A percentile compares a stretch with the other conserved stretches of the same genome.
Evolutionary conservation across 2,329 filamentous ascomycete genomes (phyloP).

Genomic region (Phaeophleospora eucalypticola): DNA sequence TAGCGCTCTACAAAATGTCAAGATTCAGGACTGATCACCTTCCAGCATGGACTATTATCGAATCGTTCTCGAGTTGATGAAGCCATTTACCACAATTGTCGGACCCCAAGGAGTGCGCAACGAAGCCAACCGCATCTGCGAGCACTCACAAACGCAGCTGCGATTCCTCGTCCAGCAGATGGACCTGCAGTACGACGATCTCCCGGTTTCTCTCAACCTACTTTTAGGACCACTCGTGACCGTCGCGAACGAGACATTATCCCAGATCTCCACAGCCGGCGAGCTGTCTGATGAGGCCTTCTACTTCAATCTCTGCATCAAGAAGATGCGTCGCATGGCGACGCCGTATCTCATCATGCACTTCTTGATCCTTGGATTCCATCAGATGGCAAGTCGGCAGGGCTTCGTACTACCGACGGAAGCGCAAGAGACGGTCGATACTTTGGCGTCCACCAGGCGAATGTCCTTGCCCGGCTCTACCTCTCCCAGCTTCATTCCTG

Average conservation of each 20-base stretch:
- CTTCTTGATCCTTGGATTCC: slow-evolving; percentile 5
- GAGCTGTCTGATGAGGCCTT: slow-evolving; percentile 8
- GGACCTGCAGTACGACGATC: slow-evolving; percentile 4
- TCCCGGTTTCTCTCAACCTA: slow-evolving; percentile 4
- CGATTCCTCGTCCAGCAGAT: slow-evolving; percentile 9
- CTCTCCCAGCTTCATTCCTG: background rate
- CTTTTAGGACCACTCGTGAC: slow-evolving; percentile 2
- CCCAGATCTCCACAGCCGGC: background rate
- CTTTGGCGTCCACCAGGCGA: background rate
- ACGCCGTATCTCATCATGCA: slow-evolving; percentile 5
- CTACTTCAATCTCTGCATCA: slow-evolving; percentile 11
- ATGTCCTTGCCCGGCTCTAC: background rate
- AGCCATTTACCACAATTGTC: slow-evolving; percentile 2
- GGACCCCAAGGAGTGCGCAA: background rate
- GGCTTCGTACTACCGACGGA: background rate
- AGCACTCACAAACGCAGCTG: slow-evolving; percentile 2
- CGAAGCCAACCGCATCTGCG: background rate
- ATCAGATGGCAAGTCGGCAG: slow-evolving; percentile 2
- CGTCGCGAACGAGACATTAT: slow-evolving; percentile 6
- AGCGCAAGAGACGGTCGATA: background rate
- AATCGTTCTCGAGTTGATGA: slow-evolving; percentile 10
- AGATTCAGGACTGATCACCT: background rate
- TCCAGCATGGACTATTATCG: slow-evolving; percentile 11
- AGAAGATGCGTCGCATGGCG: slow-evolving; percentile 8
- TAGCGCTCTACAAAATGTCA: background rate